Percentiles rank a stretch among this genome's conserved stretches.
Conservation (phyloP, 495 filamentous ascomycete genomes). For the Xylaria grammica region DNA sequence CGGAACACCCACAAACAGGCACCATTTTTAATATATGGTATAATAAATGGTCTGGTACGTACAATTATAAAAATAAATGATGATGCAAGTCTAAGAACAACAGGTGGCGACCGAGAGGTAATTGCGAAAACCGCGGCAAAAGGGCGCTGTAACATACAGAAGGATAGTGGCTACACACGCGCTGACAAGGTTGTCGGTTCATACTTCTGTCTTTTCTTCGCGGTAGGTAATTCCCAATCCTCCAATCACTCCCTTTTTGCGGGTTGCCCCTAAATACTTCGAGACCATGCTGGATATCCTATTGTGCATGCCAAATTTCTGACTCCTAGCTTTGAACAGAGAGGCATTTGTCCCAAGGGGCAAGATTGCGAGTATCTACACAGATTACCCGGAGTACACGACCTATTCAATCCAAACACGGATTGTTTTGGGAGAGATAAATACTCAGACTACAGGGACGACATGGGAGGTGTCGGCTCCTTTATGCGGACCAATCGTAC, state of each 20-base stretch:
- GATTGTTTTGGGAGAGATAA: slow-evolving; percentile 95
- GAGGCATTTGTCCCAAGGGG: slow-evolving; percentile 81
- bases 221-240: slow-evolving; percentile 36
- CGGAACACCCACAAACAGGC: slow-evolving; percentile 85
- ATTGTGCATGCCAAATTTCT: background rate
- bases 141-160: slow-evolving; percentile 78
- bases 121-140: slow-evolving; percentile 73
- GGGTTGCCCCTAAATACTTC: background rate
- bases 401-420: slow-evolving; percentile 85
- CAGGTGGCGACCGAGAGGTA: slow-evolving; percentile 95
- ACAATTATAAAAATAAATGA: background rate
- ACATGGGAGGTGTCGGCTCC: slow-evolving; percentile 93
- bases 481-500: slow-evolving; percentile 93
- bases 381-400: slow-evolving; percentile 78
- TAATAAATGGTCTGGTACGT: slow-evolving; percentile 83
- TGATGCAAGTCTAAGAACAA: too few species aligned
- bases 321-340: slow-evolving; percentile 9
- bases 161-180: slow-evolving; percentile 85
- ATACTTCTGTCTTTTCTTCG: slow-evolving; percentile 95
- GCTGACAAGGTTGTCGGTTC: slow-evolving; percentile 76
- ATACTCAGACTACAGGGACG: slow-evolving; percentile 84
- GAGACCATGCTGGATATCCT: background rate
- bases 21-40: slow-evolving; percentile 96
- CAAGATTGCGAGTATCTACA: slow-evolving; percentile 95
- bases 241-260: background rate